Percentiles rank a stretch among this genome's conserved stretches.
Evolutionary conservation across 176 grass and related monocot species (phyloP).

Genomic region (Elaeis guineensis): DNA sequence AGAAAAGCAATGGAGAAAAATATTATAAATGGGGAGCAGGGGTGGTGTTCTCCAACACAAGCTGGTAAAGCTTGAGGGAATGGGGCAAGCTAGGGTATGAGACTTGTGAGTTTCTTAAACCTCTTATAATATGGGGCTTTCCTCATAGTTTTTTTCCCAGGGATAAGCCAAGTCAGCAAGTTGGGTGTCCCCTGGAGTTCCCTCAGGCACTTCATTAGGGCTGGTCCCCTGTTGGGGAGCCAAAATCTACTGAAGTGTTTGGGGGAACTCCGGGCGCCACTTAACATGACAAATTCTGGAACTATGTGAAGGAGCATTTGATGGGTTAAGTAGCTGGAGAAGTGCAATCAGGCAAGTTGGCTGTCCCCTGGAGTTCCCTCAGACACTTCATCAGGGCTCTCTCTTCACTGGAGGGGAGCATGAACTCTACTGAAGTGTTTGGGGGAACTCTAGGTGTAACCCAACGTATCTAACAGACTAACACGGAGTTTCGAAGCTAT

Average conservation of each 20-base stretch:
- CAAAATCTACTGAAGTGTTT: conserved; percentile 30
- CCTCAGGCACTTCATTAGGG: conserved; percentile 22
- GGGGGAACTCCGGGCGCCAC: conserved; percentile 22
- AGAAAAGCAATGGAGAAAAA: too few relatives aligned
- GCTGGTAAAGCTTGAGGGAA: too few relatives aligned
- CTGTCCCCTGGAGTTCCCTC: conserved; percentile 10
- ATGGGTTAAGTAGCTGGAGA: not conserved
- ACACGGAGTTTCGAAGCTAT: too few relatives aligned
- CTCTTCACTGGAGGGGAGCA: not conserved
- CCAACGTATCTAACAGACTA: not conserved
- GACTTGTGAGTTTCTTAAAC: too few relatives aligned
- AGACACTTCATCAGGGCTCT: conserved; percentile 10
- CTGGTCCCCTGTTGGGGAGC: not conserved
- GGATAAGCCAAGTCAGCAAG: not conserved
- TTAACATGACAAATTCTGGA: not conserved
- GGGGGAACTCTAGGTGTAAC: conserved; percentile 6
- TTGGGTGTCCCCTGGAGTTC: conserved; percentile 26
- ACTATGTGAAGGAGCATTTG: not conserved
- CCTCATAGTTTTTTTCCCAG: too few relatives aligned
- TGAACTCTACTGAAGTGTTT: conserved; percentile 13
- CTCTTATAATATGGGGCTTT: too few relatives aligned
- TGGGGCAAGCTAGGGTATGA: too few relatives aligned
- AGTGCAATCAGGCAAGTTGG: not conserved
- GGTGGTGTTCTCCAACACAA: too few relatives aligned
- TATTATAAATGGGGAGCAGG: too few relatives aligned